These are phyloP conservation scores for Solanum hybrid DNA, from an alignment of 305 asterid species.

Conservation along the genomic window DNA sequence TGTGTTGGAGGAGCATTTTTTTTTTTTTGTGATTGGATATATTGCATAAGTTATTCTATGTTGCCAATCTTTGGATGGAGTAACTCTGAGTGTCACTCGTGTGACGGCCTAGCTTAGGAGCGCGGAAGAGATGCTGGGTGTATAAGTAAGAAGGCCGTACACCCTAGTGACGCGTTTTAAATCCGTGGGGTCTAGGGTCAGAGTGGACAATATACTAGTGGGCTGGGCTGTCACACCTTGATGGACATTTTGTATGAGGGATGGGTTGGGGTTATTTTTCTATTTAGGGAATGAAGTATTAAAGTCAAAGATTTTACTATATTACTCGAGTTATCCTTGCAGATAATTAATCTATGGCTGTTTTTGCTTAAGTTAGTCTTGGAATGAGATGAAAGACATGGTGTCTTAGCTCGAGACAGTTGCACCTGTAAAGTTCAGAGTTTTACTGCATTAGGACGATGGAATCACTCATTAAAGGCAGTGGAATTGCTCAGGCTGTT, in stretches of 20 bases:
- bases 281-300: neutral
- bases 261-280: neutral
- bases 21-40: neutral
- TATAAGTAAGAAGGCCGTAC: neutral
- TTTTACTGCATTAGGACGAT: neutral
- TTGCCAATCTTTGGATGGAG: neutral
- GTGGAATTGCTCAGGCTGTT: neutral
- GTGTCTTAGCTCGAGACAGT: neutral
- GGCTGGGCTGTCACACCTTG: neutral
- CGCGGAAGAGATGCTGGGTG: neutral
- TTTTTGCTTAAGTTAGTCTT: neutral
- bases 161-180: neutral
- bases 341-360: neutral
- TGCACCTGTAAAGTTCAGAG: neutral
- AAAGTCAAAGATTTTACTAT: neutral
- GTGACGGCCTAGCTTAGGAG: neutral
- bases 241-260: neutral
- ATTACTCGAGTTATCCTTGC: neutral
- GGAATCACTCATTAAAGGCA: neutral
- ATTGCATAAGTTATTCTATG: too few species aligned
- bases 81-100: neutral
- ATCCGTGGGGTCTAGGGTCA: neutral
- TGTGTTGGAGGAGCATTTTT: neutral
- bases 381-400: neutral
- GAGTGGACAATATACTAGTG: neutral